These are phyloP conservation scores for Rhynchospora pubera DNA, from an alignment of 176 grass and related monocot species.

Conservation along the genomic window DNA sequence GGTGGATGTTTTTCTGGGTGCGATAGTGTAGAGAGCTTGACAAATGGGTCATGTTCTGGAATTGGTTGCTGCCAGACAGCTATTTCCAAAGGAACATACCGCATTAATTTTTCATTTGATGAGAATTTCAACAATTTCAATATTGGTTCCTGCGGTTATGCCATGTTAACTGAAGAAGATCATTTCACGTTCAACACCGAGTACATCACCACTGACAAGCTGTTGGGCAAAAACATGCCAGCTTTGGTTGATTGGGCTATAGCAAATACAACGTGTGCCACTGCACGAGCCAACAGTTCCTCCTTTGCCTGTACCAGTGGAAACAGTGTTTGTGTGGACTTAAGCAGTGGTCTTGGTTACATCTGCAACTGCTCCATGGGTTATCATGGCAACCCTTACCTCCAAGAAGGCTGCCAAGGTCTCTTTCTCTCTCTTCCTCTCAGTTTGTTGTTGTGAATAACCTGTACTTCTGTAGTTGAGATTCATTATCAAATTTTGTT, in stretches of 20 bases:
- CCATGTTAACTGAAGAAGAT: neutral
- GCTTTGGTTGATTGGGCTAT: neutral
- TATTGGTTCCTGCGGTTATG: constrained; percentile 20
- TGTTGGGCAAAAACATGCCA: neutral
- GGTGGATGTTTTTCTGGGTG: neutral
- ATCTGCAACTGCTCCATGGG: neutral
- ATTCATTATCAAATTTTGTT: neutral
- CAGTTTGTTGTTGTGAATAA: neutral
- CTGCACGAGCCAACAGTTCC: neutral
- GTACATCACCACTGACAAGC: neutral
- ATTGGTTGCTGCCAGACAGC: constrained; percentile 26
- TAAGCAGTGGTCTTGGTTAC: neutral
- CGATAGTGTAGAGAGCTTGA: neutral
- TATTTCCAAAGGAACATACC: neutral
- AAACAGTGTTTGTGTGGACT: neutral
- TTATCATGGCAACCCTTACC: neutral
- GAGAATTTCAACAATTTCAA: neutral
- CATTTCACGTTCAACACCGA: neutral
- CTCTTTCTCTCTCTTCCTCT: neutral
- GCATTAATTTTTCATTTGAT: neutral
- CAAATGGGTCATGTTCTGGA: constrained; percentile 11
- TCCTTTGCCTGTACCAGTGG: neutral
- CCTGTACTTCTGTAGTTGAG: neutral
- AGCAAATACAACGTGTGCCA: neutral
- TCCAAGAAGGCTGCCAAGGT: constrained; percentile 19